Conservation (phyloP, 441 rosid species). For the Rhodomyrtus psidioides region DNA sequence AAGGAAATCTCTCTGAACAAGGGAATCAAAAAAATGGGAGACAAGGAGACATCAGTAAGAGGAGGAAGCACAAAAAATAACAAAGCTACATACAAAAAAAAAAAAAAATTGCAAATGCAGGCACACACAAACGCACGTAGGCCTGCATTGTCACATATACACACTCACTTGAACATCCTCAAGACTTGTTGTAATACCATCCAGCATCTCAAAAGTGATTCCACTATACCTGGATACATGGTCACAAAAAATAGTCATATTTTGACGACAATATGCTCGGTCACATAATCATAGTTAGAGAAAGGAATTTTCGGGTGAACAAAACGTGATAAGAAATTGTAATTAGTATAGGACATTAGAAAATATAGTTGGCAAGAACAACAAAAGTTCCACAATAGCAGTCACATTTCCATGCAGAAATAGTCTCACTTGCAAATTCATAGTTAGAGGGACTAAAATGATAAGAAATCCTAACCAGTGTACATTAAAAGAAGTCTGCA, state of each 20-base stretch:
- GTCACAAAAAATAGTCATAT: background rate
- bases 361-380: background rate
- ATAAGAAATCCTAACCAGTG: background rate
- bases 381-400: background rate
- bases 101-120: background rate
- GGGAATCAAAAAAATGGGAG: slow-evolving; percentile 15
- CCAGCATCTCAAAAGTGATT: slow-evolving; percentile 74
- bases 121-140: background rate
- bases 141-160: background rate
- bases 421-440: background rate
- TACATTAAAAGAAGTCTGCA: background rate
- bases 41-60: slow-evolving; percentile 1
- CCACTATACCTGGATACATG: slow-evolving; percentile 70
- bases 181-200: slow-evolving; percentile 69
- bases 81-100: background rate
- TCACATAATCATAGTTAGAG: background rate
- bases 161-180: slow-evolving; percentile 65
- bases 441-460: background rate
- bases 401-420: background rate
- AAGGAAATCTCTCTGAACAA: slow-evolving; percentile 70
- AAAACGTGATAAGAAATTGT: background rate
- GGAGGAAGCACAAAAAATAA: background rate
- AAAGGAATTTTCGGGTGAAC: background rate
- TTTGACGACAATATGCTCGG: background rate
- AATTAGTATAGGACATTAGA: background rate